phyloP scores from a whole-genome alignment of 2,329 filamentous ascomycete species.

The Phyllosticta paracitricarpa region DNA sequence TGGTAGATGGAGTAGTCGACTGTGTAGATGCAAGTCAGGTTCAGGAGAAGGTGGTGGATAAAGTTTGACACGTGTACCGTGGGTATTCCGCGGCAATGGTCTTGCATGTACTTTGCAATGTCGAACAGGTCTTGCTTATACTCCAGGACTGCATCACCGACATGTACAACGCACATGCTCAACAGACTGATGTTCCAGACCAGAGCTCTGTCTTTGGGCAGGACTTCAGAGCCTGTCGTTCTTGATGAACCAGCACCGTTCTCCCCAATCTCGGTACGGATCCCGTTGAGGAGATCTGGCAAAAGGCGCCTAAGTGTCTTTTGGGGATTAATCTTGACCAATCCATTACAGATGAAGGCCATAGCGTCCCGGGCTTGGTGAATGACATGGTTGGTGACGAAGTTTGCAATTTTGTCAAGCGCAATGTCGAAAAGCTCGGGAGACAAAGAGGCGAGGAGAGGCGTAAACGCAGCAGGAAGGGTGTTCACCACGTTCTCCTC shows the following conservation, averaged over 20 bases:
- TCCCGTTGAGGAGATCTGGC: conserved; percentile 81
- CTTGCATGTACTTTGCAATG: conserved; percentile 92
- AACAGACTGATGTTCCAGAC: conserved; percentile 97
- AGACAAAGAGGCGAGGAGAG: conserved; percentile 80
- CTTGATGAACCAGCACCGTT: conserved; percentile 92
- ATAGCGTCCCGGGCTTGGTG: conserved; percentile 95
- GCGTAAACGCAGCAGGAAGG: conserved; percentile 80
- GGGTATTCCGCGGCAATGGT: conserved; percentile 84
- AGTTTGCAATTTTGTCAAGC: conserved; percentile 82
- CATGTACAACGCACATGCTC: conserved; percentile 96
- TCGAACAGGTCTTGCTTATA: conserved; percentile 85
- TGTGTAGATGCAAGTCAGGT: conserved; percentile 88
- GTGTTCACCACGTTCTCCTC: conserved; percentile 98
- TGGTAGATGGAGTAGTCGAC: conserved; percentile 85
- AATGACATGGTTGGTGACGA: conserved; percentile 88
- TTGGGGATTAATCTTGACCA: conserved; percentile 91
- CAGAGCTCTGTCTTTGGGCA: conserved; percentile 82
- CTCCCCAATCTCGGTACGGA: conserved; percentile 92
- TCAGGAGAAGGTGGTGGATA: conserved; percentile 90
- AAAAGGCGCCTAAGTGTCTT: conserved; percentile 87
- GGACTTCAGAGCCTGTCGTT: conserved; percentile 84
- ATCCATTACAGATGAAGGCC: conserved; percentile 93
- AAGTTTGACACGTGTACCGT: conserved; percentile 97
- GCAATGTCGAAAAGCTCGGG: conserved; percentile 89
- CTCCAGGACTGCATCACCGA: conserved; percentile 78